Conservation (phyloP, 2,329 filamentous ascomycete species). For the Colletotrichum eleusines region DNA sequence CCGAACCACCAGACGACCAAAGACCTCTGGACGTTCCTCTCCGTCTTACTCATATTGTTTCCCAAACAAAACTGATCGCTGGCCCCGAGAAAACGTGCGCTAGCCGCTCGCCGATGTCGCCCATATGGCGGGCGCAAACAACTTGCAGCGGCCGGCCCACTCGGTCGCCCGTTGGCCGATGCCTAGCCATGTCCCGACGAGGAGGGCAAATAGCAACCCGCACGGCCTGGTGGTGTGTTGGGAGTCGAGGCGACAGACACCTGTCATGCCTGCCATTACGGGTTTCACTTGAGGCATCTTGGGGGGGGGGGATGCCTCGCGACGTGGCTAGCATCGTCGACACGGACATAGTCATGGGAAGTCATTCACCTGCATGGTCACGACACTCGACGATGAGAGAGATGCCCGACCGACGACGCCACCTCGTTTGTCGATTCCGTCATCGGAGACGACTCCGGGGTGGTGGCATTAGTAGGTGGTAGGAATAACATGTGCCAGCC, state of each 20-base stretch:
- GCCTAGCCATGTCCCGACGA: constrained; percentile 25
- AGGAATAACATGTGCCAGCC: background rate
- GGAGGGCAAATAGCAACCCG: background rate
- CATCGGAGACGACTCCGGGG: constrained; percentile 1
- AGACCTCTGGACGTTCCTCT: background rate
- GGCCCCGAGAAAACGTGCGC: background rate
- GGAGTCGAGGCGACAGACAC: constrained; percentile 13
- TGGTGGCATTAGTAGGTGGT: background rate
- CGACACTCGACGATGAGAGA: constrained; percentile 9
- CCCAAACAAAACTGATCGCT: constrained; percentile 7
- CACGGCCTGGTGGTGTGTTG: background rate
- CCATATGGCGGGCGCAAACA: constrained; percentile 17
- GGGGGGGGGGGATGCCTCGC: background rate
- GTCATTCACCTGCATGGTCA: background rate
- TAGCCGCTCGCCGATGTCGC: constrained; percentile 14
- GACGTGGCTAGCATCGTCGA: background rate
- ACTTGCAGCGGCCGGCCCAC: constrained; percentile 13
- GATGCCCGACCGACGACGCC: background rate
- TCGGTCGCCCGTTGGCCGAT: constrained; percentile 2
- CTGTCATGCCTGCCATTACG: background rate
- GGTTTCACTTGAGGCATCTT: constrained; percentile 11
- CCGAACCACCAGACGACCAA: constrained; percentile 9
- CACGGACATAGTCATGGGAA: background rate
- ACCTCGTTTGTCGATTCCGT: background rate
- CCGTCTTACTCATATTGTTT: constrained; percentile 31